A percentile compares a stretch with the other conserved stretches of the same genome.
phyloP scores from a whole-genome alignment of 352 stramenopile species.

The Pseudoperonospora humuli region DNA sequence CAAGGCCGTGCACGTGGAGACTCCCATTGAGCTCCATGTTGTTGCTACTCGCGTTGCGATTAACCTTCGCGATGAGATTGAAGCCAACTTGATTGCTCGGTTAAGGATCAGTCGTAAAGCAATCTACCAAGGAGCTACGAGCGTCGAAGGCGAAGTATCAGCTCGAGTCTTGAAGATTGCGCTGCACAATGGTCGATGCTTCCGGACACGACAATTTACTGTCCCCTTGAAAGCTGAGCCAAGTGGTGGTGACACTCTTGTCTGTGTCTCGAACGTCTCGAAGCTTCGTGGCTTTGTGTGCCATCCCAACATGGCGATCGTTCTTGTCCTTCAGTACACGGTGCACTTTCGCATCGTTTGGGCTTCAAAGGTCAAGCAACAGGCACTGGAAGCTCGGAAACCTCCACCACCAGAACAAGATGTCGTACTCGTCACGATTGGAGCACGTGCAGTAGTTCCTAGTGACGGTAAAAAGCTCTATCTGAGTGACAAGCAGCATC shows the following conservation, averaged over 20 bases:
- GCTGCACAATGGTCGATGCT: conserved; percentile 85
- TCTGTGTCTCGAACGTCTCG: conserved; percentile 40
- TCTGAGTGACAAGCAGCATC: too few relatives aligned
- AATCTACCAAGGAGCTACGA: conserved; percentile 38
- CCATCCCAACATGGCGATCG: conserved; percentile 71
- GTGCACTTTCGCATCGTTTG: conserved; percentile 73
- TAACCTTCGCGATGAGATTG: conserved; percentile 61
- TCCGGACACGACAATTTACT: too few relatives aligned
- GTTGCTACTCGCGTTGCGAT: conserved; percentile 49
- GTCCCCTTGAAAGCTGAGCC: conserved; percentile 64
- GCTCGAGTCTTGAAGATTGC: conserved; percentile 75
- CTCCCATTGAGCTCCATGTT: conserved; percentile 53
- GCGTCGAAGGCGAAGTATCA: conserved; percentile 60
- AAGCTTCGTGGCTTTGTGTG: conserved; percentile 73
- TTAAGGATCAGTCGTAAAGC: conserved; percentile 56
- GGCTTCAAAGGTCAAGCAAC: conserved; percentile 55
- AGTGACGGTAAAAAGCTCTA: too few relatives aligned
- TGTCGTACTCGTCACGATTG: too few relatives aligned
- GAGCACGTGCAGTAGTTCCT: too few relatives aligned
- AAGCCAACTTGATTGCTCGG: conserved; percentile 52
- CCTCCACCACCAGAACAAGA: too few relatives aligned
- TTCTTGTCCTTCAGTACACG: conserved; percentile 83
- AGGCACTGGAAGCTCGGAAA: conserved; percentile 51
- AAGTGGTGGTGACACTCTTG: conserved; percentile 58
- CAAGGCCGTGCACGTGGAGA: conserved; percentile 55